Conservation (phyloP, 805 yeast genomes). For the Saturnispora besseyi region DNA sequence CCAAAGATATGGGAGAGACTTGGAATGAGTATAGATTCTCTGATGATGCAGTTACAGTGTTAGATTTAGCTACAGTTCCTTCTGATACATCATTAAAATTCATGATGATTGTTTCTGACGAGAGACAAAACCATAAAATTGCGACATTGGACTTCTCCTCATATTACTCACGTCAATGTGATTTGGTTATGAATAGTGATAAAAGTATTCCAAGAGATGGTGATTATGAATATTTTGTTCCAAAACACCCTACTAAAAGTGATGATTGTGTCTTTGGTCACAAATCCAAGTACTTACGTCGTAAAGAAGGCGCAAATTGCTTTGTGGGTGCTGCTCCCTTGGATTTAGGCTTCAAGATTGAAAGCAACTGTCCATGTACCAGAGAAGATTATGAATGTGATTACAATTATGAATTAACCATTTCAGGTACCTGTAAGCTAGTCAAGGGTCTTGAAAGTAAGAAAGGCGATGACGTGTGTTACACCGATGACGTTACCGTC, state of each 20-base stretch:
- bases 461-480: constrained; percentile 55
- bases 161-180: constrained; percentile 47
- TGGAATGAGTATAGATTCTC: constrained; percentile 66
- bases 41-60: constrained; percentile 43
- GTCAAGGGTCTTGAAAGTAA: constrained; percentile 66
- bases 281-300: constrained; percentile 48
- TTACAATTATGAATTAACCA: constrained; percentile 60
- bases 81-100: constrained; percentile 82
- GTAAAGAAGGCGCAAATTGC: constrained; percentile 52
- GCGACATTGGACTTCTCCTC: constrained; percentile 51
- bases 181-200: constrained; percentile 28
- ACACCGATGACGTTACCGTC: constrained; percentile 45
- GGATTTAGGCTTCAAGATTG: constrained; percentile 43
- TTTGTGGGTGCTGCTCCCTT: constrained; percentile 62
- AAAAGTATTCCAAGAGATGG: constrained; percentile 17
- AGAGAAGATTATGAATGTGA: constrained; percentile 92
- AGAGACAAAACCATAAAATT: constrained; percentile 22
- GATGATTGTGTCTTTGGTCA: constrained; percentile 66
- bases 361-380: constrained; percentile 72
- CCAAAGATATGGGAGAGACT: constrained; percentile 69
- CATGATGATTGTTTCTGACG: constrained; percentile 49
- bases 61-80: constrained; percentile 84
- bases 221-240: constrained; percentile 60
- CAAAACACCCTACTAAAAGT: constrained; percentile 44
- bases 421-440: constrained; percentile 78